phyloP scores from a whole-genome alignment of 2,329 filamentous ascomycete genomes.

The Monascus ruber region DNA sequence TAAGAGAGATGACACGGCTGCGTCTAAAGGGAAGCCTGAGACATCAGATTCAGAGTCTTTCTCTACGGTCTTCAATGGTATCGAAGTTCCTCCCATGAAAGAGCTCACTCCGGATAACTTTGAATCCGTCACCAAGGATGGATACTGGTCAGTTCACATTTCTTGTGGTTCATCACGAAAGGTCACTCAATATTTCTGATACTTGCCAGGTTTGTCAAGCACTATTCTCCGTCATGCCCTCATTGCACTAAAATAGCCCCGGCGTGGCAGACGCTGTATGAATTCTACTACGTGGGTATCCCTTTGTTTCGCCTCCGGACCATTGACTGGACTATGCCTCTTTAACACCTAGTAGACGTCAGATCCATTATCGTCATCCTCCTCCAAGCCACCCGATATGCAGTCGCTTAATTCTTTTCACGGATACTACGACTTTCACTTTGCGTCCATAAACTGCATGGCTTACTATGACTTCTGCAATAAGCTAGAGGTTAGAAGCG shows the following conservation, averaged over 20 bases:
- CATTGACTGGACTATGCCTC: slow-evolving; percentile 2
- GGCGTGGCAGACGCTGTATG: slow-evolving; percentile 82
- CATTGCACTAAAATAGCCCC: slow-evolving; percentile 76
- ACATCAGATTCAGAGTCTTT: slow-evolving; percentile 8
- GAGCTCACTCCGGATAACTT: slow-evolving; percentile 39
- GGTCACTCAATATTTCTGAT: slow-evolving; percentile 7
- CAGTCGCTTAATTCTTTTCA: slow-evolving; percentile 57
- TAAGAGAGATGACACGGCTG: slow-evolving; percentile 14
- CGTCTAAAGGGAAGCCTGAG: slow-evolving; percentile 1
- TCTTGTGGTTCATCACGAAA: no score
- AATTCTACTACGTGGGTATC: slow-evolving; percentile 59
- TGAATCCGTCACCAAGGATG: slow-evolving; percentile 37
- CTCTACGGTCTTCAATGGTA: slow-evolving; percentile 40
- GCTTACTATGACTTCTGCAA: slow-evolving; percentile 69
- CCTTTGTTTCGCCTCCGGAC: background rate
- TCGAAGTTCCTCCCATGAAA: slow-evolving; percentile 40
- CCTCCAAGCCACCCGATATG: slow-evolving; percentile 39
- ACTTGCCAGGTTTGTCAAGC: slow-evolving; percentile 38
- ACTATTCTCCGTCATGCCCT: slow-evolving; percentile 43
- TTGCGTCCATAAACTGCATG: slow-evolving; percentile 75
- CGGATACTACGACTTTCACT: slow-evolving; percentile 78
- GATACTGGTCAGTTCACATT: slow-evolving; percentile 35
- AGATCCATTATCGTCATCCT: slow-evolving; percentile 49
- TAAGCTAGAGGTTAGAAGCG: slow-evolving; percentile 55
- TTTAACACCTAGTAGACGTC: slow-evolving; percentile 51